Evolutionary conservation across 2,329 filamentous ascomycete species (phyloP), one percentile per base, ranked within the genome.

Genomic region (Talaromyces sp.): DNA sequence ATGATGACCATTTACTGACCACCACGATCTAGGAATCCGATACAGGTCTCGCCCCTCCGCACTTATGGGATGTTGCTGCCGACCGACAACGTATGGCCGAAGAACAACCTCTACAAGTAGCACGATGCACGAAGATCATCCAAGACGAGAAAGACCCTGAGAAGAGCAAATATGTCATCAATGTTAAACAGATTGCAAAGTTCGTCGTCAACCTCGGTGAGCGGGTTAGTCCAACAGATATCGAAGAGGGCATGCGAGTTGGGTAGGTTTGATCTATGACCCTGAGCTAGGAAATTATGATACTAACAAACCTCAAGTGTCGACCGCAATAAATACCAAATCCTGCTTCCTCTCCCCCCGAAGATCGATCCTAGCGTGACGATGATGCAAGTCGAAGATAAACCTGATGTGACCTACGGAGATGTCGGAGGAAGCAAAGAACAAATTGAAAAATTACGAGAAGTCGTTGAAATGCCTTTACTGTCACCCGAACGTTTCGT

Each of bases 351-450:
- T 41, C 83, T 99, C 63, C 95, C 95, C 50, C 95, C 95, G 41
- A 99, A 98, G 86, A 99, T 99, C 82, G 95, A 99, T 75, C 94
- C 95, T 62, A 97, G 92, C 72, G 95, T 99, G 70, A 99, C 95
- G 45, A 99, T 99, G 95, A 99, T 99, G 95, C 98, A 95, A 60
- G 95, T 99, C 69, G 95, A 99, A 83, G 95, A 99, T 83, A 99
- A 99, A 85, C 95, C 95, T 17, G 95, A 99, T 78, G 95, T 99
- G 68, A 99, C 95, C 68, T 99, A 99, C 73, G 95, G 95, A 72
- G 95, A 99, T 83, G 94, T 99, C 47, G 95, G 95, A 81, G 95
- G 95, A 64, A 98, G 93, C 87, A 99, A 99, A 82, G 95, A 99
- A 81, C 95, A 99, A 81, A 97, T 99, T 47, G 95, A 99, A 85